Evolutionary conservation across 164 flowering plant genomes (phyloP), one percentile per base, ranked within the genome.

Genomic region (Aristolochia californica): DNA sequence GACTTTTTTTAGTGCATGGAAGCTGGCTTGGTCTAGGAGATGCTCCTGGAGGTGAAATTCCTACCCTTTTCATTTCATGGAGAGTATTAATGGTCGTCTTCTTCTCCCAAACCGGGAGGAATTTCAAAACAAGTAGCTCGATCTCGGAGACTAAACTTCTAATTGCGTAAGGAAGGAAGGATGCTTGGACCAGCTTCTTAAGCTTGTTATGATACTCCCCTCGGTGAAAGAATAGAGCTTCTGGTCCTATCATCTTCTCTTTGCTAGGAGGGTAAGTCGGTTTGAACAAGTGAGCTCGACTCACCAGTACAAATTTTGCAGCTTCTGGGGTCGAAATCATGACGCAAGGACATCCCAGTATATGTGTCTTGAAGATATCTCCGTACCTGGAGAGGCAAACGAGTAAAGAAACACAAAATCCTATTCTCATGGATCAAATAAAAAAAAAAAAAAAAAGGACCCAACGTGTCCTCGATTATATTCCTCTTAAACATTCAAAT

Each of bases 321-420:
- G 85, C 85, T 54, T 85, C 89, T 0, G 96, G 95, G 67, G 82
- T 85, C 12, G 91, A 75, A 8, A 91, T 74, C 90, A 91, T 84
- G 70, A 91, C 91, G 68, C 91, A 88, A 0, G 96, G 96, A 57
- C 98, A 91, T 2, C 96, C 95, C 74, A 88, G 38, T 72, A 88
- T 84, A 66, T 82, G 81, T 2, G 88, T 85, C 79, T 91, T 91
- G 56, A 91, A 91, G 62, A 91, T 72, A 56, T 74, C 74, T 10
- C 96, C 96, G 64, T 84, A 79, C 78, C 96, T 87, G 59, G 65
- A 59, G 38, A 43, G 43, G 55, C 17, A 17, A 25, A 45, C 13
- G 49, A 28, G 14, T 2, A 62, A 14, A 47, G 13, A 26, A 13
- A 44, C 43, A 3, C 24, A 50, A 11, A 17, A 17, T 50, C n/a